Percentiles rank a stretch among this genome's conserved stretches.
phyloP scores from a whole-genome alignment of 164 flowering plant species.

The Amborella trichopoda region DNA sequence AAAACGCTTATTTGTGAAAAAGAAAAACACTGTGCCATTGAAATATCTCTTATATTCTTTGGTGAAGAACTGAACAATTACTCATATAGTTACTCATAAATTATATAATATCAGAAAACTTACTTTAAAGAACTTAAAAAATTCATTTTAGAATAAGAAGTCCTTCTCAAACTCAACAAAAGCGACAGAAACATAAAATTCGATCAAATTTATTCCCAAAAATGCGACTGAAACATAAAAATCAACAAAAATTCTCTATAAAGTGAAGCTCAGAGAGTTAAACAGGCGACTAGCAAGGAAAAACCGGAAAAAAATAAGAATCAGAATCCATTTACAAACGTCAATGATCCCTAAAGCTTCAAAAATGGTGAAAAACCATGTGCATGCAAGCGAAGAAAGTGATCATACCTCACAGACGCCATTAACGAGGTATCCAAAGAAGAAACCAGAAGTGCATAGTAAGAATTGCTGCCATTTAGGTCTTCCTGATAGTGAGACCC shows the following conservation, averaged over 20 bases:
- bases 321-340: background rate
- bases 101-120: too few relatives aligned
- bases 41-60: too few relatives aligned
- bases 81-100: too few relatives aligned
- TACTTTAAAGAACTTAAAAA: too few relatives aligned
- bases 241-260: too few relatives aligned
- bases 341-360: background rate
- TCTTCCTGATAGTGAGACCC: conserved; percentile 50
- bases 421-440: conserved; percentile 93
- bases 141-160: background rate
- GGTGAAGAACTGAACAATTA: too few relatives aligned
- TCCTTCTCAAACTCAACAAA: background rate
- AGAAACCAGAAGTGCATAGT: conserved; percentile 82
- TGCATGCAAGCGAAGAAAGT: background rate
- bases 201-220: too few relatives aligned
- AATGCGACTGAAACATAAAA: too few relatives aligned
- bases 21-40: too few relatives aligned
- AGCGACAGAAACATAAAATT: background rate
- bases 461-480: conserved; percentile 79
- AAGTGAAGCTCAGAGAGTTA: too few relatives aligned
- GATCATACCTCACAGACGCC: conserved; percentile 78
- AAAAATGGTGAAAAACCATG: background rate
- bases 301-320: background rate
- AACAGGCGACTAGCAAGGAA: background rate
- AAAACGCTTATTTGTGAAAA: too few relatives aligned